Evolutionary conservation across 2,329 filamentous ascomycete genomes (phyloP).

Genomic region (Lasiodiplodia hormozganensis): DNA sequence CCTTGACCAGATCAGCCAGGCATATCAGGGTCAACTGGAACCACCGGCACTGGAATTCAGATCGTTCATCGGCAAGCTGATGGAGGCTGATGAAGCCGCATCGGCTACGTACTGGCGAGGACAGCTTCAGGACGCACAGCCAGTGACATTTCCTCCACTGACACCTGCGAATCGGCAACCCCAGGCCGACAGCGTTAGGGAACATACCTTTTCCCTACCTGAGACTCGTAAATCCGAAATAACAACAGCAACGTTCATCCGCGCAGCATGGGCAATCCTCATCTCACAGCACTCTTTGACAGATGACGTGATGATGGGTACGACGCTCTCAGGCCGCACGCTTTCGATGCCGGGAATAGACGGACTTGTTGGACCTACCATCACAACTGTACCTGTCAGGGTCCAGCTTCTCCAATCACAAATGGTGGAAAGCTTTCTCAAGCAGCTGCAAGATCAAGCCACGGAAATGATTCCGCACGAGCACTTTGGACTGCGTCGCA

Average conservation of each 20-base stretch:
- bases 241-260: no score
- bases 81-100: slow-evolving; percentile 52
- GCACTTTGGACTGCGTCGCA: slow-evolving; percentile 32
- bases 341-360: slow-evolving; percentile 43
- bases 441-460: background rate
- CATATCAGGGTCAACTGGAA: slow-evolving; percentile 34
- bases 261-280: no score
- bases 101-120: slow-evolving; percentile 69
- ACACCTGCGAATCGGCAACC: background rate
- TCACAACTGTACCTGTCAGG: slow-evolving; percentile 49
- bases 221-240: no score
- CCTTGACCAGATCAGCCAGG: slow-evolving; percentile 40
- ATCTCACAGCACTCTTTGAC: slow-evolving; percentile 35
- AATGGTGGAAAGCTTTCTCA: slow-evolving; percentile 39
- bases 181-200: background rate
- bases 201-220: no score
- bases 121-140: slow-evolving; percentile 59
- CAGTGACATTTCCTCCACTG: slow-evolving; percentile 39
- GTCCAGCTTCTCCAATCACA: slow-evolving; percentile 38
- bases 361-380: slow-evolving; percentile 45
- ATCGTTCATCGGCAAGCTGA: slow-evolving; percentile 65
- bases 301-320: slow-evolving; percentile 43
- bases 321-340: slow-evolving; percentile 46
- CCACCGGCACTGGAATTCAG: slow-evolving; percentile 53
- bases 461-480: slow-evolving; percentile 33